These are phyloP conservation scores for Neophaeococcomyces aloes DNA, from an alignment of 2,329 filamentous ascomycete genomes.

Conservation along the genomic window DNA sequence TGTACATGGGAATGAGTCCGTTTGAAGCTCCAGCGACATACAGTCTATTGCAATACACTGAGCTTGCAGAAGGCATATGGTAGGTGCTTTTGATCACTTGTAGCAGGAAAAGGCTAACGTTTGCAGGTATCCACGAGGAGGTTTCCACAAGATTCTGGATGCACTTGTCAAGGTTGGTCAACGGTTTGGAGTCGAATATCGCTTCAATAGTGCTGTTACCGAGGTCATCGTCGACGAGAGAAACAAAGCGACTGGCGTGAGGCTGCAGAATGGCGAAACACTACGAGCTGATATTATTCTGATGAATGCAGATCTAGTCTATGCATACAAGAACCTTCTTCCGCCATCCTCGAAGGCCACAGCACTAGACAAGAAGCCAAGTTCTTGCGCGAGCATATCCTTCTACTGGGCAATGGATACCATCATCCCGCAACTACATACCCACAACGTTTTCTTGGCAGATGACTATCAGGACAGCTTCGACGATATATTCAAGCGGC, in stretches of 20 bases:
- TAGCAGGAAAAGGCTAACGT: background rate
- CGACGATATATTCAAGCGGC: conserved; percentile 62
- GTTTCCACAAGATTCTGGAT: conserved; percentile 57
- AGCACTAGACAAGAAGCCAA: conserved; percentile 26
- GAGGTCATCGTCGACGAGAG: conserved; percentile 45
- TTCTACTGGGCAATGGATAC: conserved; percentile 59
- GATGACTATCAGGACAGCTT: conserved; percentile 64
- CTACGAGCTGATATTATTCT: conserved; percentile 56
- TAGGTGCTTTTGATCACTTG: conserved; percentile 34
- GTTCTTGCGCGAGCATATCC: conserved; percentile 60
- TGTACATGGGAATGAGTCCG: conserved; percentile 75
- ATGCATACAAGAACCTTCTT: conserved; percentile 62
- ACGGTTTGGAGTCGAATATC: conserved; percentile 52
- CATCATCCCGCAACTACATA: conserved; percentile 51
- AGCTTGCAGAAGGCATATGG: conserved; percentile 66
- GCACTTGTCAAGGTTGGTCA: conserved; percentile 54
- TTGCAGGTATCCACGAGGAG: conserved; percentile 41
- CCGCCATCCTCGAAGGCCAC: conserved; percentile 38
- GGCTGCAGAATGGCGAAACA: conserved; percentile 47
- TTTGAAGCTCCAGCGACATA: conserved; percentile 68
- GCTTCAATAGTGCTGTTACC: conserved; percentile 48
- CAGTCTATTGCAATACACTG: conserved; percentile 62
- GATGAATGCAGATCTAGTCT: conserved; percentile 63
- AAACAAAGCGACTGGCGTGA: conserved; percentile 48
- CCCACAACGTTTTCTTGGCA: conserved; percentile 70